Evolutionary conservation across 2,329 filamentous ascomycete genomes (phyloP), one percentile per base, ranked within the genome.

Genomic region (Biscogniauxia marginata): DNA sequence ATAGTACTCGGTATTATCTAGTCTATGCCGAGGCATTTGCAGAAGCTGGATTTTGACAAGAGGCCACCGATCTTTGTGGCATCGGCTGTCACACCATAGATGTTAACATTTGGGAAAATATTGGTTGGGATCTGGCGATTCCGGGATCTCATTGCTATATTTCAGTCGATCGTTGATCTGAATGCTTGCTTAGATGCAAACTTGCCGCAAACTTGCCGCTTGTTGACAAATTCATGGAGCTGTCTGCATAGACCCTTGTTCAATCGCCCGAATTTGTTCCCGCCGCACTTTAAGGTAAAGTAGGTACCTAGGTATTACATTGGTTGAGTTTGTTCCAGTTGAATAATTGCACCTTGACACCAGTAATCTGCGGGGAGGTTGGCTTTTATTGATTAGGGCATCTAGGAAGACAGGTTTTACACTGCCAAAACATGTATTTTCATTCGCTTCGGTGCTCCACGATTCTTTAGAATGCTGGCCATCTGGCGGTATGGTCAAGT

Each of bases 351-450:
- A n/a, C n/a, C n/a, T n/a, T n/a, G n/a, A n/a, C n/a, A n/a, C n/a
- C n/a, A n/a, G n/a, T n/a, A n/a, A n/a, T n/a, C n/a, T n/a, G n/a
- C n/a, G n/a, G n/a, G n/a, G n/a, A n/a, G n/a, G n/a, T n/a, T n/a
- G n/a, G n/a, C n/a, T n/a, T n/a, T n/a, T n/a, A n/a, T n/a, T n/a
- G n/a, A n/a, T n/a, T n/a, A n/a, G n/a, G n/a, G n/a, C n/a, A n/a
- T n/a, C n/a, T n/a, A n/a, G n/a, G n/a, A n/a, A n/a, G n/a, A n/a
- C n/a, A n/a, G n/a, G 23, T 20, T 24, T 25, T 30, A 54, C 52
- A 30, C 52, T 54, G 3, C 52, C 52, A 54, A 54, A 54, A 7
- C 43, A 54, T n/a, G n/a, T n/a, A n/a, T n/a, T n/a, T n/a, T n/a
- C n/a, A n/a, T n/a, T n/a, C n/a, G n/a, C n/a, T n/a, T n/a, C n/a